phyloP scores from a whole-genome alignment of 176 grass and related monocot species.

The Hsuehochloa calcarea region DNA sequence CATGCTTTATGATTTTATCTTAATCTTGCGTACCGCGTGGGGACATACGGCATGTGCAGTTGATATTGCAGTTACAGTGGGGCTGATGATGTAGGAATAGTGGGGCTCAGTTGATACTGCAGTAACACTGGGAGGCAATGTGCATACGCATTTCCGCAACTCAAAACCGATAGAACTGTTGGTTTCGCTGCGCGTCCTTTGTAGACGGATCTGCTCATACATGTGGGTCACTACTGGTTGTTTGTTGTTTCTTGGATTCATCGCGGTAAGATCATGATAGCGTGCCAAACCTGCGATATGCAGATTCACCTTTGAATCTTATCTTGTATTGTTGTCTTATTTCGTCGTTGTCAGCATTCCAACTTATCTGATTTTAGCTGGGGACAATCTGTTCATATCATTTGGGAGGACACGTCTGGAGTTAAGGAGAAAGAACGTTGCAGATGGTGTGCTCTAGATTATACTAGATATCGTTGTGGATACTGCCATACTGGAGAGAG shows the following conservation, averaged over 20 bases:
- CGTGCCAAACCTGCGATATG: background rate
- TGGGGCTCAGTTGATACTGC: background rate
- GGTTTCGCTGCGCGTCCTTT: background rate
- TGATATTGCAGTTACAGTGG: background rate
- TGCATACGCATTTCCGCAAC: background rate
- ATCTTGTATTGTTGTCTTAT: background rate
- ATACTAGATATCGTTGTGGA: background rate
- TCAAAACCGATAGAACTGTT: background rate
- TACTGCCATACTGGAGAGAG: background rate
- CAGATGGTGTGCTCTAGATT: background rate
- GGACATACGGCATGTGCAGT: background rate
- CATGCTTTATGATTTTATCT: background rate
- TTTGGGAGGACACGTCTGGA: background rate
- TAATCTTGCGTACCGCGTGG: background rate
- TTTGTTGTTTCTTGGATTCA: constrained; percentile 24
- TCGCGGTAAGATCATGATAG: background rate
- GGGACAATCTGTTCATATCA: background rate
- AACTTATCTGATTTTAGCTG: background rate
- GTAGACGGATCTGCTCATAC: background rate
- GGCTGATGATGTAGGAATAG: background rate
- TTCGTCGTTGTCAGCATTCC: background rate
- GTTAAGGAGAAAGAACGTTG: background rate
- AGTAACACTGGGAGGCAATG: background rate
- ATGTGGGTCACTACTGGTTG: background rate
- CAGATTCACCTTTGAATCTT: background rate